phyloP scores from a whole-genome alignment of 805 yeast species.

The Komagataella kurtzmanii region DNA sequence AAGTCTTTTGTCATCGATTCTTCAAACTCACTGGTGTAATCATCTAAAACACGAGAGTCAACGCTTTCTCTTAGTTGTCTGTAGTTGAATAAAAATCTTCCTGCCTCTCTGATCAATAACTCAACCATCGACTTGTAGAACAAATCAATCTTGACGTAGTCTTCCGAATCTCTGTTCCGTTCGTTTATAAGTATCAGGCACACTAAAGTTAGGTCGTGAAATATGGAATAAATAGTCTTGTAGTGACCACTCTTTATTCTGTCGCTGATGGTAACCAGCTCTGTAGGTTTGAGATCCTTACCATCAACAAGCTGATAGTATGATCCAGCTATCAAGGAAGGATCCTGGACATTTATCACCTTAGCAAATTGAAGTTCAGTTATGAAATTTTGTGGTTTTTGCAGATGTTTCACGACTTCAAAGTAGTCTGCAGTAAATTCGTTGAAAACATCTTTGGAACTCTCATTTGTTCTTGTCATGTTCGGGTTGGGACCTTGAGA shows the following conservation, averaged over 20 bases:
- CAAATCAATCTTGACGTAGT: conserved; percentile 42
- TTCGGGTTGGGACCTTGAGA: neutral
- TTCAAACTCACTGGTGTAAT: conserved; percentile 16
- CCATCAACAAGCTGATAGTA: neutral
- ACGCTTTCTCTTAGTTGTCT: conserved; percentile 4
- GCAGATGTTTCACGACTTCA: neutral
- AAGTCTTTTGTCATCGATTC: conserved; percentile 41
- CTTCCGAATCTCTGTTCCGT: conserved; percentile 31
- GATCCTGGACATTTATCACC: neutral
- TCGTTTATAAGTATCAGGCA: conserved; percentile 32
- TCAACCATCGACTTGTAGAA: conserved; percentile 54
- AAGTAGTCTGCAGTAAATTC: conserved; percentile 8
- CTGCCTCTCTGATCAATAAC: conserved; percentile 47
- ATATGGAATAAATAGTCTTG: conserved; percentile 37
- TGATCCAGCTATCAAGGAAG: neutral
- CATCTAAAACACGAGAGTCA: neutral
- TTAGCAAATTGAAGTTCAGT: neutral
- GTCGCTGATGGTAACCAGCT: conserved; percentile 22
- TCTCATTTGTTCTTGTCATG: neutral
- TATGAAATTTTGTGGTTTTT: neutral
- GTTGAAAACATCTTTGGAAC: neutral
- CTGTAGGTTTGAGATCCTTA: neutral
- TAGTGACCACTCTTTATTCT: conserved; percentile 28
- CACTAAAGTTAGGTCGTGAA: conserved; percentile 54
- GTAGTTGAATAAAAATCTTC: conserved; percentile 23